Evolutionary conservation across 2,329 filamentous ascomycete species (phyloP), one percentile per base, ranked within the genome.

Genomic region (Colletotrichum lupini): DNA sequence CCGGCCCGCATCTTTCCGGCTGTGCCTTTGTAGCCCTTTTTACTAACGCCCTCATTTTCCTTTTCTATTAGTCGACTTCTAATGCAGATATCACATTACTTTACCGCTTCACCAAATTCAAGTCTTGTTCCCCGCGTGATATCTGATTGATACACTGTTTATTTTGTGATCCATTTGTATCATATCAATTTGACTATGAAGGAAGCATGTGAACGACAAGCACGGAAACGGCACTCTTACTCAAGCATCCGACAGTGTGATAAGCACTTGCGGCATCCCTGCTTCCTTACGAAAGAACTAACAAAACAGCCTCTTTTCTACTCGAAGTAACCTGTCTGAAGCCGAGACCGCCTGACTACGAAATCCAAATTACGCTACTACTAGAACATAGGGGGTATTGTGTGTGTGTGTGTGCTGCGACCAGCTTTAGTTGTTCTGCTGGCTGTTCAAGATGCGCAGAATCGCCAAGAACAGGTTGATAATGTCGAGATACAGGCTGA

Each of bases 381-480:
- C 6, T 56, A 42, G 26, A 16, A 19, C 30, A 52, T 6, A 7
- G 52, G n/a, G 12, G 12, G 30, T 11, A 58, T 55, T 30, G 52
- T 26, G 24, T 35, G 12, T 26, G 24, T 35, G 12, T 26, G 32
- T 26, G 24, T 35, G 26, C 26, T 7, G 12, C 19, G n/a, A 37
- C 19, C 4, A 30, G 9, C 4, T 5, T 74, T 92, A 98, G 89
- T 98, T 97, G 85, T 97, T 96, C 81, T 92, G 93, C 88, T 98
- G 94, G 86, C 93, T 97, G 88, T 99, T 99, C 80, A 99, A 87
- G 78, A 99, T 98, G 80, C 97, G 90, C 80, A 99, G 87, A 80
- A 99, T 99, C 66, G 95, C 93, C 77, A 99, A 88, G 91, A 99
- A 99, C 77, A 99, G 84, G 89, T 99, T 99, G 87, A 98, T 94